Evolutionary conservation across 1,139 yeast species (phyloP).

Genomic region (Hansenula anomala): DNA sequence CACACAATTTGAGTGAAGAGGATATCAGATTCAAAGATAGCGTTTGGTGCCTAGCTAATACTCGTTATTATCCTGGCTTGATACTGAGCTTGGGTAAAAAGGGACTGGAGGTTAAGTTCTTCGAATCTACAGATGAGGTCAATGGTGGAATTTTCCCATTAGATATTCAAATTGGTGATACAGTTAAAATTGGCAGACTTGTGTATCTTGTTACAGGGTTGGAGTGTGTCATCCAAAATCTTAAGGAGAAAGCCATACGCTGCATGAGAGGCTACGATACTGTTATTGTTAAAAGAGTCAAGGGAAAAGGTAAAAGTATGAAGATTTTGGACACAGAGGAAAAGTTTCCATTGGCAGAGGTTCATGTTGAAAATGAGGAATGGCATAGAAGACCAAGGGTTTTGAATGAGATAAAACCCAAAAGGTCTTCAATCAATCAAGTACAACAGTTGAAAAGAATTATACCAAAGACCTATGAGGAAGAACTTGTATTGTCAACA

Average conservation of each 20-base stretch:
- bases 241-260: conserved; percentile 25
- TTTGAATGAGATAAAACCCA: conserved; percentile 21
- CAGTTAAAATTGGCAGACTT: conserved; percentile 25
- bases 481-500: conserved; percentile 6
- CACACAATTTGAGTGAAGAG: conserved; percentile 10
- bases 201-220: conserved; percentile 44
- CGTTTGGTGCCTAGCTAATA: conserved; percentile 30
- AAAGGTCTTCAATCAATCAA: conserved; percentile 11
- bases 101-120: conserved; percentile 18
- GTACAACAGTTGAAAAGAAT: conserved; percentile 11
- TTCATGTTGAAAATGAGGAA: conserved; percentile 21
- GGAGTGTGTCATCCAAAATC: conserved; percentile 18
- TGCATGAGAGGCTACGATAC: conserved; percentile 60
- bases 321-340: conserved; percentile 1
- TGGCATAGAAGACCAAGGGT: conserved; percentile 26
- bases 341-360: conserved; percentile 15
- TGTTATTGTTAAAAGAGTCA: conserved; percentile 31
- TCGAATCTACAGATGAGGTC: conserved; percentile 14
- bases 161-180: conserved; percentile 39
- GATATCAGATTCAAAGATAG: conserved; percentile 26
- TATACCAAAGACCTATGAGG: conserved; percentile 2
- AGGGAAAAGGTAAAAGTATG: conserved; percentile 17
- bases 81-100: conserved; percentile 15
- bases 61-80: conserved; percentile 29
- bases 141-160: conserved; percentile 21